Evolutionary conservation across 805 yeast species (phyloP).

Genomic region (Ogataea kodamae): DNA sequence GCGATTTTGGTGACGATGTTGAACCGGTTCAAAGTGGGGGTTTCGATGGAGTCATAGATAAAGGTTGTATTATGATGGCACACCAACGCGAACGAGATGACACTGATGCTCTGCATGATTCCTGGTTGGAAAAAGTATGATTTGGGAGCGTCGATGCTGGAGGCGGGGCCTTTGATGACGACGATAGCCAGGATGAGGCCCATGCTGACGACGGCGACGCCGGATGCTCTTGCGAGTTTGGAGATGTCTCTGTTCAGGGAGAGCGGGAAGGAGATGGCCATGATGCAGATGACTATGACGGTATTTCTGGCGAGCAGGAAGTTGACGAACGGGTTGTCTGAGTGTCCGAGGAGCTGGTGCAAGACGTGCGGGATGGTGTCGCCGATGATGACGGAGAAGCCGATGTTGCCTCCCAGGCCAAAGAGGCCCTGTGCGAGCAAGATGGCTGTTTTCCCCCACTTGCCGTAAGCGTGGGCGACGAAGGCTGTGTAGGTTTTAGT

Average conservation of each 20-base stretch:
- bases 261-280: constrained; percentile 76
- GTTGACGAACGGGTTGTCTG: no score
- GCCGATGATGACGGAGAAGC: constrained; percentile 91
- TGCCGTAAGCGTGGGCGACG: constrained; percentile 76
- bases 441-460: constrained; percentile 60
- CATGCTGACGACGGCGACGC: constrained; percentile 85
- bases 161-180: constrained; percentile 65
- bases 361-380: constrained; percentile 92
- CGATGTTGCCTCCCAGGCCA: constrained; percentile 93
- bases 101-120: constrained; percentile 87
- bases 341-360: no score
- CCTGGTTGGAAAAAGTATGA: constrained; percentile 56
- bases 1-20: constrained; percentile 78
- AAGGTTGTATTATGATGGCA: constrained; percentile 94
- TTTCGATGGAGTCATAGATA: constrained; percentile 77
- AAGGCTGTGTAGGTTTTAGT: constrained; percentile 81
- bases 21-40: constrained; percentile 74
- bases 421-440: constrained; percentile 78
- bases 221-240: constrained; percentile 80
- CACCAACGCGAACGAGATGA: constrained; percentile 90
- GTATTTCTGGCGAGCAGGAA: constrained; percentile 63
- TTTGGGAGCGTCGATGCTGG: constrained; percentile 43
- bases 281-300: constrained; percentile 67
- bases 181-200: constrained; percentile 70
- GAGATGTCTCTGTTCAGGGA: constrained; percentile 79